Base-by-base conservation (phyloP, 2,329 filamentous ascomycete genomes). In the Cladosporium sphaerospermum region DNA sequence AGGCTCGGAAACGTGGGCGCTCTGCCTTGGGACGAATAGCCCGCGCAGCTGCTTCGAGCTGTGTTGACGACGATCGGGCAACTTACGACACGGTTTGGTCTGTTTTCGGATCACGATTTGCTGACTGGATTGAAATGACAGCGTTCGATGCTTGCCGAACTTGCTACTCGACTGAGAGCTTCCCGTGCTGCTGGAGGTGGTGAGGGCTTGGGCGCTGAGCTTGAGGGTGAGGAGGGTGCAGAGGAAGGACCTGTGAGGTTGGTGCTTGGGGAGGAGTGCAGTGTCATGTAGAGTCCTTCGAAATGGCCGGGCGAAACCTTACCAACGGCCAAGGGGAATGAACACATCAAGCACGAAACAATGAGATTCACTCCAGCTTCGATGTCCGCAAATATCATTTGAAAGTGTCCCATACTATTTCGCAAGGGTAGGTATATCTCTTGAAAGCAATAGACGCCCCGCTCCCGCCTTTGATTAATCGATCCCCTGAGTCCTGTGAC, bases 91-190 rank as follows among this genome's bases (percentile, higher is more conserved):
- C 23, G 23, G 23, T 28, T 28, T 28, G 23, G 23, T 28, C 7
- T 28, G 23, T 28, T 28, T 39, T 39, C 14, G 36, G 23, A 28
- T 28, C n/a, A 6, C 41, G 19, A 52, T 13, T 42, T 31, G 48
- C 57, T 57, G 39, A 59, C 43, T 14, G 8, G 36, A 16, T 19
- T 42, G 43, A 10, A 37, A 39, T 54, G 31, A 49, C 49, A 64
- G 62, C 57, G 61, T 47, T 58, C 55, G 9, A 63, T 64, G 61
- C 60, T 64, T 8, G 57, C 55, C 3, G 54, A 61, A 16, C 58
- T 64, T 10, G 61, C 62, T 9, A 45, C 52, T 42, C 55, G 57
- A 18, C 58, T 64, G 11, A 54, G 55, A 42, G 56, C 48, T 16
- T 55, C 57, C 32, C 50, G 54, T 39, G 54, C 56, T 43, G 58